Conservation (phyloP, 2,329 filamentous ascomycete species). For the Claviceps pusilla region DNA sequence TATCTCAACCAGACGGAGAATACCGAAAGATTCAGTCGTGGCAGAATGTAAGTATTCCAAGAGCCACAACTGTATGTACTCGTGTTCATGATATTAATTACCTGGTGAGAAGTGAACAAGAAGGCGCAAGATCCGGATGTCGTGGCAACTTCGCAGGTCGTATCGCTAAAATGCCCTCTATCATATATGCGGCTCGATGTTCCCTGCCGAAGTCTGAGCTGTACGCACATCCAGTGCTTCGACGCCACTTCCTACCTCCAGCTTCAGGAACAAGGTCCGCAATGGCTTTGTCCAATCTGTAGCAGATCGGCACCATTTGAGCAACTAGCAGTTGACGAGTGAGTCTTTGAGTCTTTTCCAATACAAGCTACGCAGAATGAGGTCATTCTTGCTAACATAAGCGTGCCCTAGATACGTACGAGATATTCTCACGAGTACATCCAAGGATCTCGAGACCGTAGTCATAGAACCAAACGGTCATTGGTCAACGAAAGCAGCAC, state of each 20-base stretch:
- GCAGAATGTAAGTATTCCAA: conserved; percentile 51
- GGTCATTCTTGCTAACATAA: conserved; percentile 2
- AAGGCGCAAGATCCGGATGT: conserved; percentile 81
- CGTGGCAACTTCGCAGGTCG: conserved; percentile 69
- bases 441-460: conserved; percentile 62
- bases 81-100: conserved; percentile 1
- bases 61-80: conserved; percentile 6
- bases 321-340: conserved; percentile 75
- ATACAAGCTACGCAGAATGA: background rate
- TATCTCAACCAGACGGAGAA: conserved; percentile 53
- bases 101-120: conserved; percentile 46
- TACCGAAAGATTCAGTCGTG: conserved; percentile 69
- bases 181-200: conserved; percentile 69
- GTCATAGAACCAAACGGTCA: conserved; percentile 75
- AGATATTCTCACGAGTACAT: conserved; percentile 66
- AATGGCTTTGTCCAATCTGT: conserved; percentile 93
- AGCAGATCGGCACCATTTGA: conserved; percentile 71
- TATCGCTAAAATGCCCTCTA: conserved; percentile 86
- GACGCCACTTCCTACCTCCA: conserved; percentile 86
- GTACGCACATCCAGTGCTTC: conserved; percentile 87
- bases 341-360: conserved; percentile 18
- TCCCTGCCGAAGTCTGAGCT: conserved; percentile 65
- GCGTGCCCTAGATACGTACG: conserved; percentile 54
- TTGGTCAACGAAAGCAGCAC: conserved; percentile 41
- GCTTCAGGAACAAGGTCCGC: conserved; percentile 87